Conservation (phyloP, 371 early-diverging fungal species). For the Circinella umbellata region DNA sequence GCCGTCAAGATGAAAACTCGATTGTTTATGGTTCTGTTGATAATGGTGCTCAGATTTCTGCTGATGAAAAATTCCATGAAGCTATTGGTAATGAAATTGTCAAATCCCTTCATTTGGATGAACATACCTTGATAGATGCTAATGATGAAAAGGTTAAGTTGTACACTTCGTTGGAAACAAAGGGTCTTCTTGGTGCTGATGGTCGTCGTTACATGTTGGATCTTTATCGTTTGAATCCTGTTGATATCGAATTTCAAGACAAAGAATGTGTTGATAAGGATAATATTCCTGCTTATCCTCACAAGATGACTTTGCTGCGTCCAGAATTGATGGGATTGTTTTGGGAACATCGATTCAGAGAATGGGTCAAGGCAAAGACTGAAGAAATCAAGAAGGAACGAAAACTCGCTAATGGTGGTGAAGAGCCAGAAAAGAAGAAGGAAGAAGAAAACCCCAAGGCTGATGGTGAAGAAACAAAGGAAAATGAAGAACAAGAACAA, state of each 20-base stretch:
- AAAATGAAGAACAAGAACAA: conserved; percentile 40
- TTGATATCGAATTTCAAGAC: conserved; percentile 90
- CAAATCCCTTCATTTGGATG: conserved; percentile 79
- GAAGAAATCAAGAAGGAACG: conserved; percentile 61
- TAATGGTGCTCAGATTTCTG: conserved; percentile 70
- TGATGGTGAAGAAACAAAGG: conserved; percentile 32
- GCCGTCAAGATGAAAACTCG: conserved; percentile 78
- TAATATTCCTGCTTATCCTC: conserved; percentile 80
- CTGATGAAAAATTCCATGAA: conserved; percentile 80
- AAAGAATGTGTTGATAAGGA: conserved; percentile 60
- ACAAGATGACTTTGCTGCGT: conserved; percentile 85
- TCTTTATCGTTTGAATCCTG: conserved; percentile 88
- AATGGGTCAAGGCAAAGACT: conserved; percentile 64
- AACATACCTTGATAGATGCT: conserved; percentile 77
- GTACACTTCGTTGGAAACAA: conserved; percentile 87
- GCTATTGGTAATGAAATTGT: conserved; percentile 69
- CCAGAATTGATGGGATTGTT: conserved; percentile 86
- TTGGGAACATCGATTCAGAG: conserved; percentile 82
- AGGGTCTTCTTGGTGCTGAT: conserved; percentile 92
- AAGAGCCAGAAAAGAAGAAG: conserved; percentile 38
- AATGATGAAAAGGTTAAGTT: conserved; percentile 66
- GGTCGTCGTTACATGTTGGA: conserved; percentile 92
- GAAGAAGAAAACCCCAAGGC: conserved; percentile 48
- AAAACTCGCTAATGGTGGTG: neutral
- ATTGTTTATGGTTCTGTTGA: conserved; percentile 93